phyloP scores from a whole-genome alignment of 441 rosid species.

The Lepidium campestre region DNA sequence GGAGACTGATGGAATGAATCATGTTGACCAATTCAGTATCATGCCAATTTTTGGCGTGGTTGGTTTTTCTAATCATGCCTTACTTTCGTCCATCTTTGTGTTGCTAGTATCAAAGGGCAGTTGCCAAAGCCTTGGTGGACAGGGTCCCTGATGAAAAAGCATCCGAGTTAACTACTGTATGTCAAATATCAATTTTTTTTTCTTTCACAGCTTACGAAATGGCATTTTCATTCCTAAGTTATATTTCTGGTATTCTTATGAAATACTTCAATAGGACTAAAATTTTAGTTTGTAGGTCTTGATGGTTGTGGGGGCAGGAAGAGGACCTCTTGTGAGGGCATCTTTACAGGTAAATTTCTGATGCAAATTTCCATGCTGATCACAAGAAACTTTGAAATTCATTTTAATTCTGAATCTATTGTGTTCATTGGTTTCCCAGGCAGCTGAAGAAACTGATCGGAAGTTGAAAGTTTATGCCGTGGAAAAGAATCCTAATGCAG shows the following conservation, averaged over 20 bases:
- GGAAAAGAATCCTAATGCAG: slow-evolving; percentile 99
- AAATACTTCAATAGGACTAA: slow-evolving; percentile 1
- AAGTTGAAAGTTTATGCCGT: slow-evolving; percentile 87
- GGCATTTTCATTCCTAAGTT: not conserved
- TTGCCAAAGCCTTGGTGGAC: slow-evolving; percentile 78
- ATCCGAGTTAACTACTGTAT: slow-evolving; percentile 58
- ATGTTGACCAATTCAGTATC: not conserved
- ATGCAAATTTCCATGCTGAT: slow-evolving; percentile 14
- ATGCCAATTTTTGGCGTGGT: not conserved
- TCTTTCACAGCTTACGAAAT: not conserved
- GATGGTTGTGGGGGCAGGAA: slow-evolving; percentile 99
- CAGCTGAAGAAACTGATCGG: slow-evolving; percentile 94
- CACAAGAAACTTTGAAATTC: slow-evolving; percentile 1
- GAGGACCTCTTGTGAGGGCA: slow-evolving; percentile 99
- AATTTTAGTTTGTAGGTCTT: slow-evolving; percentile 44
- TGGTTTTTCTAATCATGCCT: not conserved
- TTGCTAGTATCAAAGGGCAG: slow-evolving; percentile 87
- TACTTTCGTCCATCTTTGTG: slow-evolving; percentile 24
- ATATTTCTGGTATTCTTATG: not conserved
- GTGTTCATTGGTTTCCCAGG: slow-evolving; percentile 44
- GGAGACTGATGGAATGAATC: not conserved
- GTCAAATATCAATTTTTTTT: slow-evolving; percentile 24
- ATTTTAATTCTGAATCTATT: not conserved
- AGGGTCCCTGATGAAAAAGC: slow-evolving; percentile 73
- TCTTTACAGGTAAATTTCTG: slow-evolving; percentile 70